These are phyloP conservation scores for Immersiporthe knoxdaviesiana DNA, from an alignment of 2,329 filamentous ascomycete genomes.

Conservation along the genomic window DNA sequence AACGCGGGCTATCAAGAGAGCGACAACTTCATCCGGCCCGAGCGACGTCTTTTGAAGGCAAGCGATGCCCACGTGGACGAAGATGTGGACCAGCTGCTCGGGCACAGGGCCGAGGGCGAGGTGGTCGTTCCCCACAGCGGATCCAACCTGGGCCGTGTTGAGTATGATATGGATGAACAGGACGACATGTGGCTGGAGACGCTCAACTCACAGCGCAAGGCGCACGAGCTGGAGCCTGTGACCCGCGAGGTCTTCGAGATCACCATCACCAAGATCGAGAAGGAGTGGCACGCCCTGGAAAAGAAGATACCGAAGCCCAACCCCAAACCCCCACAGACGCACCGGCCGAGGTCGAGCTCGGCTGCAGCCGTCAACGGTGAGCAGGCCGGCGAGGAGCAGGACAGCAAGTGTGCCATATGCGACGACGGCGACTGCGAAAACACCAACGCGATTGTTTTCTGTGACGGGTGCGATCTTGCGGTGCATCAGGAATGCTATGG, in stretches of 20 bases:
- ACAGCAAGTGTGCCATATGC: slow-evolving; percentile 96
- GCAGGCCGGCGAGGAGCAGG: slow-evolving; percentile 86
- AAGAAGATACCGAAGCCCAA: slow-evolving; percentile 97
- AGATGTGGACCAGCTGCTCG: slow-evolving; percentile 53
- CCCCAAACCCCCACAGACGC: slow-evolving; percentile 92
- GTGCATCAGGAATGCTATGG: slow-evolving; percentile 99
- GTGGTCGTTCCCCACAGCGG: slow-evolving; percentile 45
- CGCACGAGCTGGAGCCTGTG: slow-evolving; percentile 76
- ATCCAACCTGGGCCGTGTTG: slow-evolving; percentile 75
- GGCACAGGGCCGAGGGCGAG: slow-evolving; percentile 61
- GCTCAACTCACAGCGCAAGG: slow-evolving; percentile 77
- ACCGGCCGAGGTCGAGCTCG: slow-evolving; percentile 88
- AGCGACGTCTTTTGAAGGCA: slow-evolving; percentile 70
- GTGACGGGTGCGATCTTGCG: slow-evolving; percentile 94
- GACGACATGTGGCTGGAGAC: slow-evolving; percentile 94
- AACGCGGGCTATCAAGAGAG: slow-evolving; percentile 95
- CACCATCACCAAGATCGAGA: slow-evolving; percentile 98
- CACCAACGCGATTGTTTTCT: slow-evolving; percentile 98
- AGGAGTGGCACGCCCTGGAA: slow-evolving; percentile 95
- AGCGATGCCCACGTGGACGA: slow-evolving; percentile 63
- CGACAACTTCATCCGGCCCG: slow-evolving; percentile 81
- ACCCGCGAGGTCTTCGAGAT: slow-evolving; percentile 96
- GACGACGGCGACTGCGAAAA: slow-evolving; percentile 99
- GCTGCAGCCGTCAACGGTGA: slow-evolving; percentile 96
- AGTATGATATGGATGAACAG: slow-evolving; percentile 99